phyloP scores from a whole-genome alignment of 2,329 filamentous ascomycete species.

The Scedosporium boydii region DNA sequence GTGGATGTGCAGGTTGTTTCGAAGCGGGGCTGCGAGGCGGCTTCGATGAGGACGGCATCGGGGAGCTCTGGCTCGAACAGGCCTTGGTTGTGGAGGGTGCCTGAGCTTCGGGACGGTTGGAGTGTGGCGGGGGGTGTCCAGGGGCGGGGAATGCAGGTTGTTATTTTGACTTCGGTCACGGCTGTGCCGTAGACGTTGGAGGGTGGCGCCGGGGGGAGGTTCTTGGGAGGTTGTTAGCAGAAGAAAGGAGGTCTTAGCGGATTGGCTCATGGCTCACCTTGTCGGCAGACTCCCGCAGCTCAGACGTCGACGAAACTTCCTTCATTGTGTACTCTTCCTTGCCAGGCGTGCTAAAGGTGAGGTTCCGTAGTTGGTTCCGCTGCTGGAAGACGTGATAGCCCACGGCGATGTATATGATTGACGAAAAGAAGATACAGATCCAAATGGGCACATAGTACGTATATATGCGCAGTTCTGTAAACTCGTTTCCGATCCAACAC shows the following conservation, averaged over 20 bases:
- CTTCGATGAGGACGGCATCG: neutral
- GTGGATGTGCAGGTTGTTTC: slow-evolving; percentile 15
- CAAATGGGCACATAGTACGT: slow-evolving; percentile 54
- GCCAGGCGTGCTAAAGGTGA: slow-evolving; percentile 21
- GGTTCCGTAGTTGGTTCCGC: slow-evolving; percentile 43
- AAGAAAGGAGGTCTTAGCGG: neutral
- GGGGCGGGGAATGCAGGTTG: slow-evolving; percentile 13
- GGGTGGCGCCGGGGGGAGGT: slow-evolving; percentile 12
- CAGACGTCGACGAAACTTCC: slow-evolving; percentile 13
- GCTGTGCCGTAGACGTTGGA: slow-evolving; percentile 37
- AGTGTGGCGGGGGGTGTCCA: slow-evolving; percentile 7
- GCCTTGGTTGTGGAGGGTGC: neutral
- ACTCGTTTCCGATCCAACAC: slow-evolving; percentile 50
- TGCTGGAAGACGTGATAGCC: slow-evolving; percentile 52
- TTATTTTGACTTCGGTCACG: slow-evolving; percentile 42
- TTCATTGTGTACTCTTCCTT: slow-evolving; percentile 11
- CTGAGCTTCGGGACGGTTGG: neutral
- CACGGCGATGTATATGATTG: slow-evolving; percentile 45
- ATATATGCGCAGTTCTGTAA: slow-evolving; percentile 48
- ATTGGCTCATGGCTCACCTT: slow-evolving; percentile 17
- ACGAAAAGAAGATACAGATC: slow-evolving; percentile 46
- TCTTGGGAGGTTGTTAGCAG: slow-evolving; percentile 12
- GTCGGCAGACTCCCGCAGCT: slow-evolving; percentile 22
- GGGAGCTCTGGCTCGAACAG: slow-evolving; percentile 4
- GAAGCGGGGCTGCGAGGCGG: slow-evolving; percentile 9